These are phyloP conservation scores for Lepiota venenata DNA, from an alignment of 768 basidiomycete genomes.

Conservation along the genomic window DNA sequence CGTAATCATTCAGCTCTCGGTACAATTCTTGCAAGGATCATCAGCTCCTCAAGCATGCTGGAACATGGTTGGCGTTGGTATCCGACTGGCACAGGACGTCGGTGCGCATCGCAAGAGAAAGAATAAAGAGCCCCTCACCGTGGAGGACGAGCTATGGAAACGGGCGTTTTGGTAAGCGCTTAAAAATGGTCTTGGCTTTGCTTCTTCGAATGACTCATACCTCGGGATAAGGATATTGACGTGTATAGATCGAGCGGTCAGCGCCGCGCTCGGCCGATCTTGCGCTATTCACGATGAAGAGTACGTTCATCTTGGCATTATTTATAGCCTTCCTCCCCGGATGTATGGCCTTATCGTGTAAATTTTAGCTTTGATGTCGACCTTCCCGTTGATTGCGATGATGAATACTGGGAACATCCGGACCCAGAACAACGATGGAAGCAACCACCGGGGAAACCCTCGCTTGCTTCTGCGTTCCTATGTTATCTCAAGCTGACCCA, in stretches of 20 bases:
- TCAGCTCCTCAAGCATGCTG: constrained; percentile 64
- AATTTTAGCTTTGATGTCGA: constrained; percentile 68
- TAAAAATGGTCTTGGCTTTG: background rate
- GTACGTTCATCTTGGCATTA: constrained; percentile 32
- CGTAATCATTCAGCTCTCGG: constrained; percentile 44
- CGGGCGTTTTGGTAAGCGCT: constrained; percentile 55
- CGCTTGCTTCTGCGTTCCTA: constrained; percentile 52
- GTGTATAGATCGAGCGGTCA: constrained; percentile 47
- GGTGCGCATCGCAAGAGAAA: constrained; percentile 59
- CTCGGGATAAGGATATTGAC: constrained; percentile 46
- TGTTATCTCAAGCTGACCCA: constrained; percentile 56
- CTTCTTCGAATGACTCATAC: background rate
- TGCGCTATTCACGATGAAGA: constrained; percentile 81
- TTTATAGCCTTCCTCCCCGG: background rate
- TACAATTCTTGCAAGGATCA: constrained; percentile 51
- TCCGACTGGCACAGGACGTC: constrained; percentile 75
- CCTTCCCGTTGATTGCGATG: constrained; percentile 59
- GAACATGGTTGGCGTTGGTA: constrained; percentile 67
- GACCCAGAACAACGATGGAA: constrained; percentile 60
- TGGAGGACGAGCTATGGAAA: constrained; percentile 75
- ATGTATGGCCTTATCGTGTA: background rate
- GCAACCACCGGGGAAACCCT: constrained; percentile 65
- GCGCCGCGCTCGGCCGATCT: constrained; percentile 63
- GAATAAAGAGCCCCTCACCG: constrained; percentile 29
- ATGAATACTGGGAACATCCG: constrained; percentile 71